A percentile compares a stretch with the other conserved stretches of the same genome.
These are phyloP conservation scores for Nakazawaea pomicola DNA, from an alignment of 805 yeast species.

Conservation along the genomic window DNA sequence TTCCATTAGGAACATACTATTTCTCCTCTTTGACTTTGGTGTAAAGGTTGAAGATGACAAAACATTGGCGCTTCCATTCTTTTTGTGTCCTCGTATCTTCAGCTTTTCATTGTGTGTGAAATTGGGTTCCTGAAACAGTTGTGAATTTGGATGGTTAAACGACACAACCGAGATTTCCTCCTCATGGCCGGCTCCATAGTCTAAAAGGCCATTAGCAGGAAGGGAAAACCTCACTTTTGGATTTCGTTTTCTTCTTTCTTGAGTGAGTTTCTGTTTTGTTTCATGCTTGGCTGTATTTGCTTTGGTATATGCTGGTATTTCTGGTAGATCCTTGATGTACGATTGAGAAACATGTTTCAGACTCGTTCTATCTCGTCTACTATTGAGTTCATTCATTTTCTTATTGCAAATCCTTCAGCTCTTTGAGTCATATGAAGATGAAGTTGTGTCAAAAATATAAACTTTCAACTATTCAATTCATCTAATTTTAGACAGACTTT, in stretches of 20 bases:
- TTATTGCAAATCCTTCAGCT: too few species aligned
- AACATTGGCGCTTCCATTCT: slow-evolving; percentile 6
- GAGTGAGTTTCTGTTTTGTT: not conserved
- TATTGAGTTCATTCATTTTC: too few species aligned
- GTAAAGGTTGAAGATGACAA: too few species aligned
- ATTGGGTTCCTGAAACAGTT: not conserved
- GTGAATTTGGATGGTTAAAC: too few species aligned
- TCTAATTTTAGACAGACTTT: too few species aligned
- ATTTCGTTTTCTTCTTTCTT: slow-evolving; percentile 1
- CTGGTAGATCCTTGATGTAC: not conserved
- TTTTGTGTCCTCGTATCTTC: not conserved
- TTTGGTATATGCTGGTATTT: not conserved
- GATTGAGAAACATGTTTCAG: not conserved
- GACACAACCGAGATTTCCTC: too few species aligned
- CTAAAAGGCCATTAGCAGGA: slow-evolving; percentile 3
- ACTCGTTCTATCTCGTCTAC: too few species aligned
- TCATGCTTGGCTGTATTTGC: not conserved
- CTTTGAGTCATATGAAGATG: not conserved
- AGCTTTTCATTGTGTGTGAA: not conserved
- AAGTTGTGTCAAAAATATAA: not conserved
- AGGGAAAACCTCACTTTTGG: slow-evolving; percentile 10
- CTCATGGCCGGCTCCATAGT: not conserved
- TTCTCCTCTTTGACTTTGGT: slow-evolving; percentile 2
- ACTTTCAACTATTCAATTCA: too few species aligned
- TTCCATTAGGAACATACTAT: slow-evolving; percentile 5